Conservation (phyloP, 2,329 filamentous ascomycete species). For the Penicillium aurantiogriseum region DNA sequence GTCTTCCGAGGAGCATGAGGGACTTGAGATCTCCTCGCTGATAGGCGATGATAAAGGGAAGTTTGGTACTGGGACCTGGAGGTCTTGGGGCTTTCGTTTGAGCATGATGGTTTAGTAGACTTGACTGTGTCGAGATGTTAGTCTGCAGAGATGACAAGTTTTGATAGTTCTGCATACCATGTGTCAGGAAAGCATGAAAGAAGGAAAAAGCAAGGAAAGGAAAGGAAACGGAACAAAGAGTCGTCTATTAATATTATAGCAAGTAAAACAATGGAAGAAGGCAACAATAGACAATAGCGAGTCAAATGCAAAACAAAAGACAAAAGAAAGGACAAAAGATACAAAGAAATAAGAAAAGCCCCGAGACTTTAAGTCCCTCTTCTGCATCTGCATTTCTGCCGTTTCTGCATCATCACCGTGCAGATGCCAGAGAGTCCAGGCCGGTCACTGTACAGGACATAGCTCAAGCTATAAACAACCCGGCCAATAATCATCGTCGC, state of each 20-base stretch:
- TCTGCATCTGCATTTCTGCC: not conserved
- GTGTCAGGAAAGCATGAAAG: slow-evolving; percentile 2
- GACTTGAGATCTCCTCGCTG: slow-evolving; percentile 42
- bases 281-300: slow-evolving; percentile 1
- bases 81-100: slow-evolving; percentile 25
- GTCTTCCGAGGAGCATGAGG: slow-evolving; percentile 36
- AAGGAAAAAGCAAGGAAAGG: not conserved
- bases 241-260: slow-evolving; percentile 18
- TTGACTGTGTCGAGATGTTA: not conserved
- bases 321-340: not conserved
- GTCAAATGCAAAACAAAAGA: not conserved
- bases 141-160: not conserved
- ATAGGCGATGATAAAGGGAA: slow-evolving; percentile 48
- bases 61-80: slow-evolving; percentile 35
- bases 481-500: slow-evolving; percentile 12
- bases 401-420: slow-evolving; percentile 4
- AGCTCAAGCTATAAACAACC: slow-evolving; percentile 6
- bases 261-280: slow-evolving; percentile 20
- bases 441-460: not conserved
- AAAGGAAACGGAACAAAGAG: not conserved
- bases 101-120: slow-evolving; percentile 17
- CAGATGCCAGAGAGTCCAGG: slow-evolving; percentile 2
- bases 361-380: slow-evolving; percentile 9
- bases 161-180: slow-evolving; percentile 7
- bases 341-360: not conserved